These are phyloP conservation scores for Sugiyamaella grinbergsii DNA, from an alignment of 1,139 yeast species.

Conservation along the genomic window DNA sequence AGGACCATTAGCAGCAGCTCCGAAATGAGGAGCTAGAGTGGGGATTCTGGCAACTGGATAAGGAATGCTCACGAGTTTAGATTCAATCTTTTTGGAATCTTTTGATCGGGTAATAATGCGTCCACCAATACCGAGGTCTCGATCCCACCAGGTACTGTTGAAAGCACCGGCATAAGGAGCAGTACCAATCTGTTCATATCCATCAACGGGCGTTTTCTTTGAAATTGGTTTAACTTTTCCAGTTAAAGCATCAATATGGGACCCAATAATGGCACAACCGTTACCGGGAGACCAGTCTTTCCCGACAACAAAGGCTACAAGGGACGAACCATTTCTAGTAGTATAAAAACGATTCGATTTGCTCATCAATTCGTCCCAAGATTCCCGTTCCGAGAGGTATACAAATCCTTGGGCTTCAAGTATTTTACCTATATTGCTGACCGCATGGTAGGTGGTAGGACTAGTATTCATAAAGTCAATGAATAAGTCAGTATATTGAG, in stretches of 20 bases:
- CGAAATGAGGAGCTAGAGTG: conserved; percentile 93
- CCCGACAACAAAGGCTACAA: conserved; percentile 80
- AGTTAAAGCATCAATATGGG: conserved; percentile 91
- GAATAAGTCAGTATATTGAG: conserved; percentile 51
- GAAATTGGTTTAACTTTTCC: conserved; percentile 77
- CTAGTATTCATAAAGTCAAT: conserved; percentile 78
- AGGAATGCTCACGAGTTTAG: conserved; percentile 76
- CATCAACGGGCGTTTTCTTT: conserved; percentile 63
- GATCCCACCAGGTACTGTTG: conserved; percentile 84
- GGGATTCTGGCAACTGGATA: conserved; percentile 89
- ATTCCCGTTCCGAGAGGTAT: conserved; percentile 70
- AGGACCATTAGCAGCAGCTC: conserved; percentile 73
- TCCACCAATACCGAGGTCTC: conserved; percentile 91
- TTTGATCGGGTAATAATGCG: conserved; percentile 69
- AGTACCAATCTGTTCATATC: conserved; percentile 84
- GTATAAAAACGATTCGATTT: conserved; percentile 70
- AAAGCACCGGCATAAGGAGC: conserved; percentile 93
- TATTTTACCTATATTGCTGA: conserved; percentile 51
- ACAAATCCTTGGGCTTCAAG: conserved; percentile 42
- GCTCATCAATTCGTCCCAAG: conserved; percentile 62
- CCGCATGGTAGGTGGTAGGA: conserved; percentile 94
- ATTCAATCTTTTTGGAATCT: conserved; percentile 51
- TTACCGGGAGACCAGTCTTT: conserved; percentile 67
- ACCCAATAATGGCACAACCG: conserved; percentile 83
- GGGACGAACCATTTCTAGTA: conserved; percentile 74